Evolutionary conservation across 352 stramenopile species (phyloP).

Genomic region (Phytophthora fragariaefolia): DNA sequence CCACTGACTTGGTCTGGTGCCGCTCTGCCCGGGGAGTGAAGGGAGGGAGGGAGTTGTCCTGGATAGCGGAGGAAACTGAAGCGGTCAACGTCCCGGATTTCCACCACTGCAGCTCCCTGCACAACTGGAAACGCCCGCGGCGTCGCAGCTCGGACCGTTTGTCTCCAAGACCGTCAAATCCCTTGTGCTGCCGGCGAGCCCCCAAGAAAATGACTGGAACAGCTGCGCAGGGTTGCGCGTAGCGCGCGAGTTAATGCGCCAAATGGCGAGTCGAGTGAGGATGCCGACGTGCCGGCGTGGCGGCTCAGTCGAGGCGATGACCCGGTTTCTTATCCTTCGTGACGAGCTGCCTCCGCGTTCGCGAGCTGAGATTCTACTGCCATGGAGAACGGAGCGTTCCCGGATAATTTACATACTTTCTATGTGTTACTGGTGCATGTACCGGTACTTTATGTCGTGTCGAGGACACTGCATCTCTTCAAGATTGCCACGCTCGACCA

Average conservation of each 20-base stretch:
- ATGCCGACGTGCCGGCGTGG: conserved; percentile 9
- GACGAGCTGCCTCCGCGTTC: neutral
- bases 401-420: no score
- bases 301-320: conserved; percentile 6
- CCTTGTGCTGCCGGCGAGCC: conserved; percentile 7
- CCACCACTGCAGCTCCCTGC: neutral
- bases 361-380: neutral
- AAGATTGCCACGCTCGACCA: conserved; percentile 10
- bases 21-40: neutral
- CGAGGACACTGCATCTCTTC: neutral
- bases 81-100: conserved; percentile 10
- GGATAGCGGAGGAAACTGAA: no score
- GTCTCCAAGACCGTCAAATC: conserved; percentile 23
- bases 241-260: conserved; percentile 8
- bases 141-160: conserved; percentile 6
- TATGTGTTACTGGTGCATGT: no score
- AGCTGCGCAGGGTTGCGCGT: conserved; percentile 22
- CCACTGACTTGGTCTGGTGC: neutral
- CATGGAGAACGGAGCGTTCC: no score
- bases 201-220: conserved; percentile 36
- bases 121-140: conserved; percentile 20
- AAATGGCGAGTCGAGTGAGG: neutral
- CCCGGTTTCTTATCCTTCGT: conserved; percentile 9
- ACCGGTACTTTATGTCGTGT: no score
- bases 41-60: neutral